Evolutionary conservation across 192 early-diverging fungal genomes (phyloP).

Genomic region (Fimicolochytrium jonesii): DNA sequence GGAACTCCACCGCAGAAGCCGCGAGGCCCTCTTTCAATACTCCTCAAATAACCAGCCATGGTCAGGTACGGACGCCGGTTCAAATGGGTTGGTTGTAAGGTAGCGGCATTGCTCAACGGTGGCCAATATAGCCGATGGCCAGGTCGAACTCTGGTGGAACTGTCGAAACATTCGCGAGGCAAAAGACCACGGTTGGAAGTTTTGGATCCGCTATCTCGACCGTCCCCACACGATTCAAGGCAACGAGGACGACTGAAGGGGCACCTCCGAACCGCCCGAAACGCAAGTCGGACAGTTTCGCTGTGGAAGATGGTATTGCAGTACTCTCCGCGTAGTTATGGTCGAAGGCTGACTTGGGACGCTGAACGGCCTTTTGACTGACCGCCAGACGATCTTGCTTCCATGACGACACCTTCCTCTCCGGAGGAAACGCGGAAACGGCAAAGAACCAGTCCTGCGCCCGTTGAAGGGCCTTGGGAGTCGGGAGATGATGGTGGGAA

Average conservation of each 20-base stretch:
- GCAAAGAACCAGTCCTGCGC: too few species aligned
- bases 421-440: too few species aligned
- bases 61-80: too few species aligned
- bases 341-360: not conserved
- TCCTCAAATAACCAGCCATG: too few species aligned
- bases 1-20: too few species aligned
- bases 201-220: too few species aligned
- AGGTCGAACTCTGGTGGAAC: not conserved
- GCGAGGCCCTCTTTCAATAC: too few species aligned
- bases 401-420: not conserved
- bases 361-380: not conserved
- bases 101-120: not conserved
- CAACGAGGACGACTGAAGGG: not conserved
- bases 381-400: not conserved
- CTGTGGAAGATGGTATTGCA: not conserved
- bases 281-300: constrained; percentile 8
- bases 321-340: not conserved
- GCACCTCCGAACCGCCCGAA: not conserved
- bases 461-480: constrained; percentile 1
- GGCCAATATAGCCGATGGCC: not conserved
- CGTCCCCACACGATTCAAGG: too few species aligned
- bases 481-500: not conserved
- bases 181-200: not conserved
- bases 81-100: too few species aligned
- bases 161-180: not conserved